Evolutionary conservation across 768 basidiomycete species (phyloP).

Genomic region (Hydnum rufescens): DNA sequence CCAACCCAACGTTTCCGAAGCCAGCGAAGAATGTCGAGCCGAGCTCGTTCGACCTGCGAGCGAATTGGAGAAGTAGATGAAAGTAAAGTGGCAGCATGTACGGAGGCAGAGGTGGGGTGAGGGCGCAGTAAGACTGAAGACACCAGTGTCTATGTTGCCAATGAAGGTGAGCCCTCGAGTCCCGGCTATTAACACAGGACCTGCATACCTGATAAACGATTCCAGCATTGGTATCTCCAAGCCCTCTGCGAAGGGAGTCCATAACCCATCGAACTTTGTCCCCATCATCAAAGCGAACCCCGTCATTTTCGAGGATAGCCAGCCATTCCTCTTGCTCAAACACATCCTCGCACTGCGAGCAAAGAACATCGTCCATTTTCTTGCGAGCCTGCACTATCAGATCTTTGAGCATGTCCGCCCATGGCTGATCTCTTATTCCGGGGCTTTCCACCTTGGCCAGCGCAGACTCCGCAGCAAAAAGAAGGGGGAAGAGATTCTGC

Average conservation of each 20-base stretch:
- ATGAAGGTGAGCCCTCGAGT: background rate
- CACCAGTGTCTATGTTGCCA: slow-evolving; percentile 37
- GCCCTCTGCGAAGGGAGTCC: slow-evolving; percentile 38
- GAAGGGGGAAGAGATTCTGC: slow-evolving; percentile 41
- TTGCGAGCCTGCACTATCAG: slow-evolving; percentile 48
- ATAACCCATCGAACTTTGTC: slow-evolving; percentile 67
- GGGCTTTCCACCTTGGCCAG: slow-evolving; percentile 37
- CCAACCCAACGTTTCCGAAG: slow-evolving; percentile 60
- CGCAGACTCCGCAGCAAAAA: slow-evolving; percentile 47
- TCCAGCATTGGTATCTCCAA: slow-evolving; percentile 44
- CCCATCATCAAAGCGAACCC: slow-evolving; percentile 51
- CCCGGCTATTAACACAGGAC: too few relatives aligned
- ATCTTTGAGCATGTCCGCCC: slow-evolving; percentile 46
- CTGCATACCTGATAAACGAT: slow-evolving; percentile 52
- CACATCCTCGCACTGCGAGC: slow-evolving; percentile 37
- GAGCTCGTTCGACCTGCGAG: slow-evolving; percentile 49
- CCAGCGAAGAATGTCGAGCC: slow-evolving; percentile 44
- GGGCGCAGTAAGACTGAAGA: slow-evolving; percentile 51
- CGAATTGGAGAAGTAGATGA: slow-evolving; percentile 50
- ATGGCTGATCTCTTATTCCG: slow-evolving; percentile 21
- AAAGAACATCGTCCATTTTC: slow-evolving; percentile 40
- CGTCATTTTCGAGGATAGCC: slow-evolving; percentile 53
- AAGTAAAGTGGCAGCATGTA: slow-evolving; percentile 31
- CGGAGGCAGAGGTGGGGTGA: slow-evolving; percentile 28
- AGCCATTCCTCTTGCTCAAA: slow-evolving; percentile 54